These are phyloP conservation scores for Pyrus pyrifolia DNA, from an alignment of 306 rosid genomes.

Conservation along the genomic window DNA sequence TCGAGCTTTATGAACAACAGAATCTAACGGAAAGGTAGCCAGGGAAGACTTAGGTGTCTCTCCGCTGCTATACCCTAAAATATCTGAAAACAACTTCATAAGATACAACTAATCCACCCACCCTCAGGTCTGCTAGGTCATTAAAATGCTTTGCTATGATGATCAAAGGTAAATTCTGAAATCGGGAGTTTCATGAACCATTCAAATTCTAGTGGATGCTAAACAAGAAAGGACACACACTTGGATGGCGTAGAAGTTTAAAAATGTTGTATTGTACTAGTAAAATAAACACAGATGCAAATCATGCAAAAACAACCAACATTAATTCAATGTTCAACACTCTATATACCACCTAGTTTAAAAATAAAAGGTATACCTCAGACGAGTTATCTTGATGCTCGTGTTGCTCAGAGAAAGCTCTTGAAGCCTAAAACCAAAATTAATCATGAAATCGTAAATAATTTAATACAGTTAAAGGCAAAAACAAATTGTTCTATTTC, in stretches of 20 bases:
- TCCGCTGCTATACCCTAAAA: neutral
- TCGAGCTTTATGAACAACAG: neutral
- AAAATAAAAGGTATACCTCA: constrained; percentile 43
- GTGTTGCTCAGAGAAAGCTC: constrained; percentile 36
- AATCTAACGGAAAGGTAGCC: neutral
- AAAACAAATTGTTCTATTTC: neutral
- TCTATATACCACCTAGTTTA: neutral
- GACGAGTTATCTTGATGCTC: constrained; percentile 51
- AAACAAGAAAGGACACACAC: neutral
- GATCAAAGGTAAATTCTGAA: neutral
- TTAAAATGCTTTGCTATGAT: neutral
- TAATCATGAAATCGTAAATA: constrained; percentile 6
- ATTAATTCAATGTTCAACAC: neutral
- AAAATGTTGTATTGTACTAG: neutral
- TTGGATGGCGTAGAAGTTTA: neutral
- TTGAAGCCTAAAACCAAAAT: constrained; percentile 46
- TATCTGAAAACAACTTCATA: neutral
- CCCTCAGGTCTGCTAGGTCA: neutral
- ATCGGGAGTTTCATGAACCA: neutral
- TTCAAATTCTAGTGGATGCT: neutral
- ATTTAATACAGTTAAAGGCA: neutral
- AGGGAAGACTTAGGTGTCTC: neutral
- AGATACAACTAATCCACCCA: neutral
- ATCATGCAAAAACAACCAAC: neutral
- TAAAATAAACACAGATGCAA: neutral